phyloP scores from a whole-genome alignment of 1,284 basidiomycete genomes.

The Malassezia sp. region DNA sequence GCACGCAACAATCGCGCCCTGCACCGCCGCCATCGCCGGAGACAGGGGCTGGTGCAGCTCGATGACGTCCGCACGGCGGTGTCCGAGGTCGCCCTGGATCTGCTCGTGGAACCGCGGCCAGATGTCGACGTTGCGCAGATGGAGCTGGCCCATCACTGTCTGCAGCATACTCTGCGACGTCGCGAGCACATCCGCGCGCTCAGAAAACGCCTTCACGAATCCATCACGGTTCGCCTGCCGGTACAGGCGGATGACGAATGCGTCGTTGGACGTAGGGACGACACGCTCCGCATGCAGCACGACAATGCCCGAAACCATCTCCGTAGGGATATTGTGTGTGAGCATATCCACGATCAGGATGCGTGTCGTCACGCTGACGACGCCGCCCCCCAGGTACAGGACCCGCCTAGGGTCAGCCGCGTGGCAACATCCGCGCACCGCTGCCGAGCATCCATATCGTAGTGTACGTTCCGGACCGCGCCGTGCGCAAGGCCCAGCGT shows the following conservation, averaged over 20 bases:
- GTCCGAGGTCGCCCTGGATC: conserved; percentile 31
- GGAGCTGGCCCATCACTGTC: conserved; percentile 83
- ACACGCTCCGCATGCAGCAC: conserved; percentile 72
- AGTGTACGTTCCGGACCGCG: conserved; percentile 68
- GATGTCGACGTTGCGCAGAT: conserved; percentile 73
- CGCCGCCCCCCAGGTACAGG: conserved; percentile 49
- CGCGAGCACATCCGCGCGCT: conserved; percentile 87
- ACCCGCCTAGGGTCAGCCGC: no score
- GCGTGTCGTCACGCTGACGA: conserved; percentile 82
- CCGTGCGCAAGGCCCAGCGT: conserved; percentile 80
- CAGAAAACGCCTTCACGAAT: conserved; percentile 92
- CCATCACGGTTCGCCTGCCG: conserved; percentile 51
- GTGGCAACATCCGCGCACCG: conserved; percentile 27
- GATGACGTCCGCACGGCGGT: conserved; percentile 68
- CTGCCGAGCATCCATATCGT: conserved; percentile 70
- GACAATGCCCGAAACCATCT: conserved; percentile 79
- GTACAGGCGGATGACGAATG: no score
- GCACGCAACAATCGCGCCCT: conserved; percentile 83
- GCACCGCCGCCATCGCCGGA: conserved; percentile 76
- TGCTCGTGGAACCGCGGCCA: conserved; percentile 73
- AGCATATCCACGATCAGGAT: conserved; percentile 93
- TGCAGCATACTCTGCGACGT: conserved; percentile 80
- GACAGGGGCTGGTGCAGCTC: conserved; percentile 81
- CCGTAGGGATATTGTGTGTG: conserved; percentile 66
- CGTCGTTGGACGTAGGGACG: no score